Conservation (phyloP, 2,329 filamentous ascomycete species). For the Penicillium hesseltinei region DNA sequence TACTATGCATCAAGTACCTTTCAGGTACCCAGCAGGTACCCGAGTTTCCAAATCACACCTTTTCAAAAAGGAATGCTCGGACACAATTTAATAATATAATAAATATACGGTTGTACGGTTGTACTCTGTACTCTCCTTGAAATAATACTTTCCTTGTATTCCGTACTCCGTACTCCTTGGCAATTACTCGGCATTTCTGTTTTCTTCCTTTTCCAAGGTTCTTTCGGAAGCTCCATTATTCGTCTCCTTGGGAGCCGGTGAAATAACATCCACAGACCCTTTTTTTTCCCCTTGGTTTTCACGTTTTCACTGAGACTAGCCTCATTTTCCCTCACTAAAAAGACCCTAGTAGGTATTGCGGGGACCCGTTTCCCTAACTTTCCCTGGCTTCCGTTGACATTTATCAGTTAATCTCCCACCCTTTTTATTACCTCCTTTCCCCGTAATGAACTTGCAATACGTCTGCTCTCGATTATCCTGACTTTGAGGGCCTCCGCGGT, state of each 20-base stretch:
- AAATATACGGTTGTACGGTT: too few species aligned
- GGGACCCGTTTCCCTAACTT: slow-evolving; percentile 19
- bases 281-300: not conserved
- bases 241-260: not conserved
- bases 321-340: not conserved
- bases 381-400: not conserved
- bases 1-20: slow-evolving; percentile 8
- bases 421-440: not conserved
- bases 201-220: not conserved
- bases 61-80: not conserved
- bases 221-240: not conserved
- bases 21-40: slow-evolving; percentile 15
- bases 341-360: slow-evolving; percentile 19
- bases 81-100: too few species aligned
- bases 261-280: not conserved
- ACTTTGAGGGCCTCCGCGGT: slow-evolving; percentile 25
- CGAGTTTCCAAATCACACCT: not conserved
- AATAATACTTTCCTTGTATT: not conserved
- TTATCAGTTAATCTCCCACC: not conserved
- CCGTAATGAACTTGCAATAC: slow-evolving; percentile 28
- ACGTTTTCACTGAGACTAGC: not conserved
- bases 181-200: not conserved
- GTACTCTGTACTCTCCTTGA: not conserved
- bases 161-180: not conserved
- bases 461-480: slow-evolving; percentile 14